Evolutionary conservation across 805 yeast species (phyloP).

Genomic region (Candida maesae): DNA sequence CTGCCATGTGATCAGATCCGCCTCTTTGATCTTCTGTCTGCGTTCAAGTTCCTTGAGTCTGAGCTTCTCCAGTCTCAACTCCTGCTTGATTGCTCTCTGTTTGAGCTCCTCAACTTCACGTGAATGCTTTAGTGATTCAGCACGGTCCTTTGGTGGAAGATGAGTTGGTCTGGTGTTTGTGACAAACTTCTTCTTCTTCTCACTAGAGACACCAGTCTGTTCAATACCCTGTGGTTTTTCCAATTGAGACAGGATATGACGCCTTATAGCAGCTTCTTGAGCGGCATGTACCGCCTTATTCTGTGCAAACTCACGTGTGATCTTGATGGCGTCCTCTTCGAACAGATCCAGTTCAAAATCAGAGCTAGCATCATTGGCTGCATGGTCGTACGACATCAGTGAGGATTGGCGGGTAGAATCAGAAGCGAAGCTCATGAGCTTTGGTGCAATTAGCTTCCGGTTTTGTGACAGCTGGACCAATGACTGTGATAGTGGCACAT

Average conservation of each 20-base stretch:
- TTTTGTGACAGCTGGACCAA: conserved; percentile 36
- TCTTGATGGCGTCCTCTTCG: conserved; percentile 18
- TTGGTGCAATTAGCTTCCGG: conserved; percentile 30
- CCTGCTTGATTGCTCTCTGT: conserved; percentile 37
- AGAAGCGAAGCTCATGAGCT: conserved; percentile 30
- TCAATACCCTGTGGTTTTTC: conserved; percentile 29
- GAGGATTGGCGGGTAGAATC: conserved; percentile 44
- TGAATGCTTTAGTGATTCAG: conserved; percentile 52
- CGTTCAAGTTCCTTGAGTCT: conserved; percentile 32
- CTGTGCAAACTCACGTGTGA: conserved; percentile 23
- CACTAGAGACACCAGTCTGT: conserved; percentile 12
- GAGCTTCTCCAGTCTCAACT: conserved; percentile 31
- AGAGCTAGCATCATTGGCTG: conserved; percentile 9
- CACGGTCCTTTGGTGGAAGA: conserved; percentile 59
- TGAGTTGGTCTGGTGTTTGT: conserved; percentile 58
- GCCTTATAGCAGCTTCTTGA: conserved; percentile 31
- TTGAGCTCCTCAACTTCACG: conserved; percentile 46
- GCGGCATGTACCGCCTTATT: conserved; percentile 30
- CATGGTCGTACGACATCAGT: conserved; percentile 33
- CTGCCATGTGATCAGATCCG: conserved; percentile 41
- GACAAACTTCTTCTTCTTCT: conserved; percentile 24
- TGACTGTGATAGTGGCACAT: conserved; percentile 63
- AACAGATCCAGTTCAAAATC: conserved; percentile 14
- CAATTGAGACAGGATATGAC: conserved; percentile 18
- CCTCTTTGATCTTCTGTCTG: conserved; percentile 32